These are phyloP conservation scores for Aegilops bicornis DNA, from an alignment of 176 grass and related monocot species.

Conservation along the genomic window DNA sequence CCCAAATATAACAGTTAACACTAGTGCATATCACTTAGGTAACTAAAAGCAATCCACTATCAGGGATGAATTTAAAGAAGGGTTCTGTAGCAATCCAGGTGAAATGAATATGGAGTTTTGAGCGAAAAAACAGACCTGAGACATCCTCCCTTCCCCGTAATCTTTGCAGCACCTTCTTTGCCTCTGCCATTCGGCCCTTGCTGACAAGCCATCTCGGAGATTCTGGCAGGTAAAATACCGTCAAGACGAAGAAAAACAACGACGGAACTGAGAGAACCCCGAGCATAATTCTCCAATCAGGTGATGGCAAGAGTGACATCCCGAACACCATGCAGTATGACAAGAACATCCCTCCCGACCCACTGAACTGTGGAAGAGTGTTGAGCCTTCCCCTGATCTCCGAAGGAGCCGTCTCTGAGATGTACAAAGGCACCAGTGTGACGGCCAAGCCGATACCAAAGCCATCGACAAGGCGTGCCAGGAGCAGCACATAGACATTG, in stretches of 20 bases:
- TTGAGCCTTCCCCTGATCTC: slow-evolving; percentile 85
- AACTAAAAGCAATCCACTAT: not conserved
- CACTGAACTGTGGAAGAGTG: slow-evolving; percentile 86
- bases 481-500: slow-evolving; percentile 77
- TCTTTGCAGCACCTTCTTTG: slow-evolving; percentile 77
- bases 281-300: slow-evolving; percentile 94
- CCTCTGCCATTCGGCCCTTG: slow-evolving; percentile 85
- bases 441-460: slow-evolving; percentile 85
- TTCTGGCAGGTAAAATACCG: slow-evolving; percentile 79
- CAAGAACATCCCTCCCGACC: slow-evolving; percentile 82
- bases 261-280: slow-evolving; percentile 81
- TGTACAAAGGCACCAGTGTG: slow-evolving; percentile 85
- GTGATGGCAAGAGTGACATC: slow-evolving; percentile 73
- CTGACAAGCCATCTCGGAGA: slow-evolving; percentile 94
- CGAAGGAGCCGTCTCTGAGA: slow-evolving; percentile 86
- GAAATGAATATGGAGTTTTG: not conserved
- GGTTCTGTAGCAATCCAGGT: not conserved
- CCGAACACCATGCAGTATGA: slow-evolving; percentile 94
- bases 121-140: slow-evolving; percentile 64
- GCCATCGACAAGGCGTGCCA: slow-evolving; percentile 77
- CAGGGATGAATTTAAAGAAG: not conserved
- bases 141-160: slow-evolving; percentile 79
- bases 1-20: not conserved
- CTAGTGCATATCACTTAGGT: not conserved
- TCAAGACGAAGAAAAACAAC: slow-evolving; percentile 66